Percentiles rank a stretch among this genome's conserved stretches.
These are phyloP conservation scores for Termitomyces sp. DNA, from an alignment of 768 basidiomycete species.

Conservation along the genomic window DNA sequence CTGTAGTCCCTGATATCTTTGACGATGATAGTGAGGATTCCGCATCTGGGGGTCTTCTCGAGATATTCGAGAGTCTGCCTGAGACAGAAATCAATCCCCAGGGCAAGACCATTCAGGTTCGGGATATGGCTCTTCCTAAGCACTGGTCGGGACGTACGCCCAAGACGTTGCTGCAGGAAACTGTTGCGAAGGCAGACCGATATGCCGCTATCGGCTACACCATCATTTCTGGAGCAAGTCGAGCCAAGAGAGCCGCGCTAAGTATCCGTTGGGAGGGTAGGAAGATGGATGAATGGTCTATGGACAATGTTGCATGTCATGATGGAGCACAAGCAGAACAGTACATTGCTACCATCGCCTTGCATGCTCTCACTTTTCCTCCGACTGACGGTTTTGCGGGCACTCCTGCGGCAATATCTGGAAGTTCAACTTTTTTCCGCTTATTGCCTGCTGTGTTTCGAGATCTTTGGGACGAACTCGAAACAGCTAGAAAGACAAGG, in stretches of 20 bases:
- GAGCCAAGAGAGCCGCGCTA: slow-evolving; percentile 72
- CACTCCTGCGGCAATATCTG: slow-evolving; percentile 37
- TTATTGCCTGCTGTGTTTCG: slow-evolving; percentile 80
- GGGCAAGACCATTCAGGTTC: slow-evolving; percentile 52
- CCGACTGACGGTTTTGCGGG: slow-evolving; percentile 61
- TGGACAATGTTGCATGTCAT: slow-evolving; percentile 84
- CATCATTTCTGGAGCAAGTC: slow-evolving; percentile 64
- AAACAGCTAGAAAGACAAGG: slow-evolving; percentile 53
- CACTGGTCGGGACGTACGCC: slow-evolving; percentile 83
- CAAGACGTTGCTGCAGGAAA: slow-evolving; percentile 67
- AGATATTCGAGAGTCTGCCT: slow-evolving; percentile 67
- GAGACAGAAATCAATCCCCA: slow-evolving; percentile 51
- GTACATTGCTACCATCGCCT: slow-evolving; percentile 82
- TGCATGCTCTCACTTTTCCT: slow-evolving; percentile 76
- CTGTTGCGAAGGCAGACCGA: slow-evolving; percentile 64
- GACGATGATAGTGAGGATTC: slow-evolving; percentile 50
- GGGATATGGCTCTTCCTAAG: slow-evolving; percentile 82
- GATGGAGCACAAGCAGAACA: slow-evolving; percentile 82
- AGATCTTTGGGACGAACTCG: slow-evolving; percentile 92
- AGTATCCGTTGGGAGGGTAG: slow-evolving; percentile 72
- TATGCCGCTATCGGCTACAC: slow-evolving; percentile 74
- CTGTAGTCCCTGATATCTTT: slow-evolving; percentile 42
- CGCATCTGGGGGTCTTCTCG: slow-evolving; percentile 62
- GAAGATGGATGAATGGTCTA: slow-evolving; percentile 64
- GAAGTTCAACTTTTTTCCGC: slow-evolving; percentile 67